phyloP scores from a whole-genome alignment of 306 rosid species.

The Prunus armeniaca region DNA sequence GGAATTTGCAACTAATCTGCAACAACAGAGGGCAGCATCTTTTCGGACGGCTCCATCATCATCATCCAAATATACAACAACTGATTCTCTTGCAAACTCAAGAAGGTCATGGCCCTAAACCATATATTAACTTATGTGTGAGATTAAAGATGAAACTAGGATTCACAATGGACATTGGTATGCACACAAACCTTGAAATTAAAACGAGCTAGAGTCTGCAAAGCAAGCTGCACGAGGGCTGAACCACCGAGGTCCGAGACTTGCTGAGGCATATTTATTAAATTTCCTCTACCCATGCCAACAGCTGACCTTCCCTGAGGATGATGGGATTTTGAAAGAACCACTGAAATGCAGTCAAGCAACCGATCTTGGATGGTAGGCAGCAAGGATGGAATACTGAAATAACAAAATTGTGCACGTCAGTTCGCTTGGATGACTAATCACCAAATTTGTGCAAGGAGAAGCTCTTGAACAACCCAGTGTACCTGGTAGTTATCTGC shows the following conservation, averaged over 20 bases:
- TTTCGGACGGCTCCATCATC: conserved; percentile 90
- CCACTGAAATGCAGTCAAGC: conserved; percentile 85
- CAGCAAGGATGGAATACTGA: conserved; percentile 84
- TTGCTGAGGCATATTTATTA: conserved; percentile 56
- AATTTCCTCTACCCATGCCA: conserved; percentile 56
- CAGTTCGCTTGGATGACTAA: conserved; percentile 13
- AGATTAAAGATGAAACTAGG: conserved; percentile 7
- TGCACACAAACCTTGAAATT: conserved; percentile 77
- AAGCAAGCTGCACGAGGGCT: conserved; percentile 81
- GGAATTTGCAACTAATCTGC: conserved; percentile 83
- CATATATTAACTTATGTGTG: conserved; percentile 24
- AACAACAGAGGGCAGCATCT: conserved; percentile 96
- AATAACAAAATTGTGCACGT: conserved; percentile 24
- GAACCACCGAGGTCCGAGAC: conserved; percentile 75
- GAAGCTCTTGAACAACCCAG: neutral
- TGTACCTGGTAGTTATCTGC: conserved; percentile 71
- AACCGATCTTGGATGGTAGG: conserved; percentile 91
- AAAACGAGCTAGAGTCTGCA: conserved; percentile 92
- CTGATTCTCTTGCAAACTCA: conserved; percentile 92
- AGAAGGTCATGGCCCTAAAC: conserved; percentile 92
- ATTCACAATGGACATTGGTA: conserved; percentile 15
- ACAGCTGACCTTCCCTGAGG: conserved; percentile 58
- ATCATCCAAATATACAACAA: conserved; percentile 90
- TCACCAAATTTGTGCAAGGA: conserved; percentile 14
- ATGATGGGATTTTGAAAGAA: conserved; percentile 83